Percentiles rank a stretch among this genome's conserved stretches.
Evolutionary conservation across 768 basidiomycete genomes (phyloP).

Genomic region (Suillus fuscotomentosus): DNA sequence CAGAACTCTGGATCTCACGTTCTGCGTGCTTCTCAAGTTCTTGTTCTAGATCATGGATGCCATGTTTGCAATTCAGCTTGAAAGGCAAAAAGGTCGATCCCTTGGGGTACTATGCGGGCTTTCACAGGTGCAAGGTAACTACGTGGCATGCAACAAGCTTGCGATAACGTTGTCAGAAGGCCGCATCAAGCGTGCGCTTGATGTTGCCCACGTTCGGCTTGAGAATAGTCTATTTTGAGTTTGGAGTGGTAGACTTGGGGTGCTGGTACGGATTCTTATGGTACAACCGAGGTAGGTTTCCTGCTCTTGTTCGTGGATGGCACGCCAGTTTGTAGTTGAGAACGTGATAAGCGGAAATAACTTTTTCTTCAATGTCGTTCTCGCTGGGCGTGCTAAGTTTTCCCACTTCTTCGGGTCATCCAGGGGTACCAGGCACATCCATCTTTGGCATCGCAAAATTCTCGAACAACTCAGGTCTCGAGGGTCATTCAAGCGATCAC

Average conservation of each 20-base stretch:
- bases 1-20: not conserved
- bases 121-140: not conserved
- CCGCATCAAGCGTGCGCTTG: not conserved
- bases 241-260: not conserved
- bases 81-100: not conserved
- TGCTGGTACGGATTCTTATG: not conserved
- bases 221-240: conserved; percentile 2
- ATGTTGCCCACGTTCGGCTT: not conserved
- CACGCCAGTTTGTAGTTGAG: not conserved
- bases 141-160: not conserved
- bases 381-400: not conserved
- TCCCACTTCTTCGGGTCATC: not conserved
- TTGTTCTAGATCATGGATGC: not conserved
- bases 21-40: not conserved
- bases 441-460: not conserved
- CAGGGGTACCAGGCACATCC: not conserved
- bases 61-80: not conserved
- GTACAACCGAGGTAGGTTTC: not conserved
- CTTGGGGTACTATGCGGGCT: not conserved
- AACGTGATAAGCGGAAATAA: conserved; percentile 1
- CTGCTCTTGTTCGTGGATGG: not conserved
- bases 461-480: not conserved
- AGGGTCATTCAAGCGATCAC: not conserved
- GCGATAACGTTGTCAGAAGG: not conserved
- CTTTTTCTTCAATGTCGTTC: not conserved